Percentiles rank a stretch among this genome's conserved stretches.
These are phyloP conservation scores for Chrysochromulina parva DNA, from an alignment of 78 protist species.

Conservation along the genomic window DNA sequence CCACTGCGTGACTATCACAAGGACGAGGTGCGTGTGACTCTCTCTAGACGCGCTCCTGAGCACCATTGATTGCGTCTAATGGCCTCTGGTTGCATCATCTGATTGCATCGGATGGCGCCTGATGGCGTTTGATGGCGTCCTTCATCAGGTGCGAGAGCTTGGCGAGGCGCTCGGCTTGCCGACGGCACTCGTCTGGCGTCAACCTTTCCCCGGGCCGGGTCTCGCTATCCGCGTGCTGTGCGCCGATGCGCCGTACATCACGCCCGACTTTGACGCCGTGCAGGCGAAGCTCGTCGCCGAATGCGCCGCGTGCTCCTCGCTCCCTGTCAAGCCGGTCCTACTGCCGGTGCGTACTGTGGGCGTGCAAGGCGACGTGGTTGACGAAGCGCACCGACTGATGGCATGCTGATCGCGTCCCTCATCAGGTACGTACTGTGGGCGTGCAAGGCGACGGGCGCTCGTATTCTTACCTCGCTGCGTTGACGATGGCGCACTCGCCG, in stretches of 20 bases:
- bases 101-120: no score
- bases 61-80: no score
- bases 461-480: constrained; percentile 59
- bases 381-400: no score
- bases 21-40: constrained; percentile 85
- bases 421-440: constrained; percentile 90
- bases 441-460: constrained; percentile 92
- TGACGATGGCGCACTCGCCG: background rate
- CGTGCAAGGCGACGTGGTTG: constrained; percentile 24
- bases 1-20: constrained; percentile 74
- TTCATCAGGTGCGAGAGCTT: constrained; percentile 47
- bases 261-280: background rate
- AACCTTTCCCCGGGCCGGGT: constrained; percentile 98
- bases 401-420: background rate
- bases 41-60: no score
- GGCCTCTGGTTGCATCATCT: no score
- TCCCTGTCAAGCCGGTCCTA: background rate
- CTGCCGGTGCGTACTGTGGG: constrained; percentile 91
- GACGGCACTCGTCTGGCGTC: constrained; percentile 85
- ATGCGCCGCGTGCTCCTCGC: background rate
- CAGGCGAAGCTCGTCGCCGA: background rate
- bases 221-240: constrained; percentile 91
- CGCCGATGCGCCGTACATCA: constrained; percentile 64
- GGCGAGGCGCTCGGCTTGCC: constrained; percentile 87
- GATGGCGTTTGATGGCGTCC: no score